Base-by-base conservation (phyloP, 2,329 filamentous ascomycete genomes). In the Helicocarpus griseus region DNA sequence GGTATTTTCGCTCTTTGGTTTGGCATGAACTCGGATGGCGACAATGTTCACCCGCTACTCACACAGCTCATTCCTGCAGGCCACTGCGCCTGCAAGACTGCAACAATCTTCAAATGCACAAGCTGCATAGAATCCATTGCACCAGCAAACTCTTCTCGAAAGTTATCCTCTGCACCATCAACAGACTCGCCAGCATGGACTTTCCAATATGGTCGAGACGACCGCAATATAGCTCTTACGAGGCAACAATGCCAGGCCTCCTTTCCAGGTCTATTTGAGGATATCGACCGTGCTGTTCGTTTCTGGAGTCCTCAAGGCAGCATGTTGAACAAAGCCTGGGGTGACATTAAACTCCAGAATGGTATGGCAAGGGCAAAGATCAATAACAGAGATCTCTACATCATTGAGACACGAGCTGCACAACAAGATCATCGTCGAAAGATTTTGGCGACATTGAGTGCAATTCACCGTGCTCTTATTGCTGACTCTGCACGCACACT, bases 381-480 rank as follows among this genome's bases (percentile, higher is more conserved):
- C 14, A 53, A 60, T 8, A 51, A 58, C 14, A 66, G 66, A 5
- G 58, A 68, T 19, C 53, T 70, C 2, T 62, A 68, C 45, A 60
- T 69, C n/a, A 55, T 68, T 4, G 57, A 59, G 0, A 57, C 61
- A 5, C 61, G 61, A 1, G 58, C 66, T 3, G 61, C 58, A 5
- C 62, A 62, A 14, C 65, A 67, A 45, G 67, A 69, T 24, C 67
- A 69, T 44, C 63, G 66, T 9, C 63, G 63, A 1, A 69, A 69
- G 52, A 66, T 68, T 21, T 36, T 69, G 8, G 73, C 69, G 2
- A 70, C 68, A 4, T 63, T 77, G 33, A 70, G 74, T 53, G 66
- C 72, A n/a, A 69, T 77, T 24, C 68, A 77, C 54, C 73, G 74
- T 43, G 73, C 74, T 52, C 67, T 77, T 50, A 61, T 69, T 53